Base-by-base conservation (phyloP, 169 alveolate genomes). In the Cryptosporidium xiaoi region DNA sequence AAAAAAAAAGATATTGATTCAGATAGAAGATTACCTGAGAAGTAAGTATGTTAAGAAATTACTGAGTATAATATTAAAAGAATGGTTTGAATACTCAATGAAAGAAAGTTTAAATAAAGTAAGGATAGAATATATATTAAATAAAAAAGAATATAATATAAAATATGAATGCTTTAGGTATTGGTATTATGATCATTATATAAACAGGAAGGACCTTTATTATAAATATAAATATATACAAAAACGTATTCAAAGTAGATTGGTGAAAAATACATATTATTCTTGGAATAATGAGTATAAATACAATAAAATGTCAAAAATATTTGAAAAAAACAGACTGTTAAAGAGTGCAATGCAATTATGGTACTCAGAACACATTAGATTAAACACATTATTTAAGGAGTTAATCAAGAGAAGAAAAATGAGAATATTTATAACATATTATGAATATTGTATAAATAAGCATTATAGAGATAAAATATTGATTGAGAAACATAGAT, bases 131-230 rank as follows among this genome's bases (percentile, higher is more conserved):
- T 77, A 60, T 31, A 44, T 77, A 1, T 3, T 44, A 7, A 56
- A n/a, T 3, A 77, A 77, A 15, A 60, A 18, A 27, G 44, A n/a
- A 20, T 12, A 77, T 18, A 27, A 24, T 3, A 60, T 60, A 3
- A 36, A 58, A 7, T 20, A 24, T n/a, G n/a, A 18, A 24, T 36
- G n/a, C 18, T 40, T 56, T 5, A 18, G 18, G 1, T 56, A 60
- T 60, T 77, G 87, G 87, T 77, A 77, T 50, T 46, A 62, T 31
- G 50, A 77, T 10, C 87, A 77, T 24, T 77, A 77, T 58, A 36
- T 77, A 31, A 29, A 15, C 7, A 77, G 27, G 24, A 56, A 62
- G 27, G 27, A 77, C 36, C 29, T 56, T 4, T 60, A n/a, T 46
- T 15, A 27, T 40, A 40, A 13, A 31, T 10, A 20, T 18, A 34